Percentiles rank a stretch among this genome's conserved stretches.
Evolutionary conservation across 2,329 filamentous ascomycete species (phyloP).

Genomic region (Colletotrichum sp.): DNA sequence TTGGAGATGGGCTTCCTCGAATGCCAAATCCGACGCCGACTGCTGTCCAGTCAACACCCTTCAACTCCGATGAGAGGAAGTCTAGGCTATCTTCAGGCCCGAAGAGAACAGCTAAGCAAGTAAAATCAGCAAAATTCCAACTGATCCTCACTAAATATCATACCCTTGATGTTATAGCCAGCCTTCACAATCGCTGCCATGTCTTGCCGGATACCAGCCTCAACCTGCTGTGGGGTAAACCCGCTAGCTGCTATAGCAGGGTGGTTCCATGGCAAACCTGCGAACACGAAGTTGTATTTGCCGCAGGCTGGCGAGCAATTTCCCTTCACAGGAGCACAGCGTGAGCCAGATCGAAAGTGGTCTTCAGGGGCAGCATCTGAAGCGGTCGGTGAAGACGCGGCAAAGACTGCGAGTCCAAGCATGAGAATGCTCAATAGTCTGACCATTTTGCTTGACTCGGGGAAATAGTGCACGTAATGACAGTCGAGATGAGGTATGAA

Average conservation of each 20-base stretch:
- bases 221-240: conserved; percentile 10
- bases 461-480: neutral
- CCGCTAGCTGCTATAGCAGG: conserved; percentile 2
- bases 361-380: neutral
- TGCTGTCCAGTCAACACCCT: conserved; percentile 4
- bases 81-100: conserved; percentile 4
- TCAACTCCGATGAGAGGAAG: neutral
- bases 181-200: conserved; percentile 4
- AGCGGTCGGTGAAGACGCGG: neutral
- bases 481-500: neutral
- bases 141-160: neutral
- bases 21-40: conserved; percentile 13
- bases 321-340: neutral
- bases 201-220: conserved; percentile 7
- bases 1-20: conserved; percentile 2
- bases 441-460: neutral
- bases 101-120: neutral
- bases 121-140: neutral
- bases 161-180: conserved; percentile 15
- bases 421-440: neutral
- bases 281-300: conserved; percentile 2
- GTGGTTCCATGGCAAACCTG: conserved; percentile 16
- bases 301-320: neutral
- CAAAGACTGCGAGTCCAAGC: neutral
- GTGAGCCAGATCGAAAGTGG: neutral